A percentile compares a stretch with the other conserved stretches of the same genome.
Evolutionary conservation across 2,329 filamentous ascomycete species (phyloP).

Genomic region (Aschersonia sp.): DNA sequence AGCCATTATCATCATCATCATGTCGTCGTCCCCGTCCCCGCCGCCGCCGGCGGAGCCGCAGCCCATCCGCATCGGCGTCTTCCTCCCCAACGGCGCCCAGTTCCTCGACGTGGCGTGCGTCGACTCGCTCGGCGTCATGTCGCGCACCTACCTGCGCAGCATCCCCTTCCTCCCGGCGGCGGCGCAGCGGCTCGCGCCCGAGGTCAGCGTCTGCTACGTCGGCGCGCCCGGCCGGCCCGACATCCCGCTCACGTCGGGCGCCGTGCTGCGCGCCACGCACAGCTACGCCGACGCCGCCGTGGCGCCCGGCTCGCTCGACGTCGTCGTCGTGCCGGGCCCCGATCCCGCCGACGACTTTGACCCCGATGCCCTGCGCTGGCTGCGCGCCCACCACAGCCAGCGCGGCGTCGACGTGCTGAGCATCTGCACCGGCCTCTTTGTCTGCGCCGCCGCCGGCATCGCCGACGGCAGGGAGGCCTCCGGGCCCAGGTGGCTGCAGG

Average conservation of each 20-base stretch:
- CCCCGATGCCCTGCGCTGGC: constrained; percentile 23
- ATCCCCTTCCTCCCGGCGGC: constrained; percentile 19
- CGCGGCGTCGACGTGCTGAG: constrained; percentile 31
- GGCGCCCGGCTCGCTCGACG: too few species aligned
- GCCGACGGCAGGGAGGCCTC: constrained; percentile 28
- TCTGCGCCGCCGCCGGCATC: constrained; percentile 34
- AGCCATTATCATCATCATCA: background rate
- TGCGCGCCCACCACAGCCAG: constrained; percentile 23
- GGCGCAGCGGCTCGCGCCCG: constrained; percentile 25
- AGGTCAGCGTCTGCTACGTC: constrained; percentile 31
- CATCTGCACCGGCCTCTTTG: constrained; percentile 34
- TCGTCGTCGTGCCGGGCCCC: constrained; percentile 26
- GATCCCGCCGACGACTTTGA: constrained; percentile 21
- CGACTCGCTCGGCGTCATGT: constrained; percentile 33
- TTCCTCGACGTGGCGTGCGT: constrained; percentile 35
- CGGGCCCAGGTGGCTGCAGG: constrained; percentile 30
- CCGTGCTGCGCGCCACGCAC: constrained; percentile 25
- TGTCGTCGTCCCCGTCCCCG: background rate
- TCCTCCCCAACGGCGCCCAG: constrained; percentile 30
- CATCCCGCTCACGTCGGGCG: constrained; percentile 23
- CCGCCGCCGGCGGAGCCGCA: background rate
- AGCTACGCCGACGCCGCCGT: constrained; percentile 29
- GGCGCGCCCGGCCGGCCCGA: constrained; percentile 19
- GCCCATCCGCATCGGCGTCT: constrained; percentile 32
- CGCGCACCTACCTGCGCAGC: constrained; percentile 25